Percentiles rank a stretch among this genome's conserved stretches.
These are phyloP conservation scores for Candida maesae DNA, from an alignment of 805 yeast species.

Conservation along the genomic window DNA sequence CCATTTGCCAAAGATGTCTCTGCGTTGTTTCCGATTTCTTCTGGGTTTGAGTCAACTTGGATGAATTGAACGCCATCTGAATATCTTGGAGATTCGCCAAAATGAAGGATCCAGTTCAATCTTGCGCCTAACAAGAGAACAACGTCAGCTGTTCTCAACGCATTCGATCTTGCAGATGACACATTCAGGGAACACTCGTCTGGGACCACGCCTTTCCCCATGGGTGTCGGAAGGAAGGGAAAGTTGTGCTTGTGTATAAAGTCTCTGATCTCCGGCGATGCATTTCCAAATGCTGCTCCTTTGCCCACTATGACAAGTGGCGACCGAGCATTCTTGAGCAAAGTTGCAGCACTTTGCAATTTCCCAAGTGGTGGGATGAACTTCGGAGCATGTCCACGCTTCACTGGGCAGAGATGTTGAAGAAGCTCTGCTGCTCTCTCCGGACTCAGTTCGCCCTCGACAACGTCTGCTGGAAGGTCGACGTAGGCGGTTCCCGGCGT, in stretches of 20 bases:
- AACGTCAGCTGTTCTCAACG: conserved; percentile 53
- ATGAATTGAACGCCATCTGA: conserved; percentile 42
- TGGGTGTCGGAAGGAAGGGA: conserved; percentile 69
- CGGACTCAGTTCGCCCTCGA: conserved; percentile 26
- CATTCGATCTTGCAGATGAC: conserved; percentile 63
- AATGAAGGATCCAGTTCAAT: conserved; percentile 71
- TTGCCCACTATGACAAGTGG: conserved; percentile 64
- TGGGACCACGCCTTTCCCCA: conserved; percentile 70
- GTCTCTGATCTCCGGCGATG: conserved; percentile 35
- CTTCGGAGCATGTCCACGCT: conserved; percentile 26
- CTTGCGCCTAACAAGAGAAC: conserved; percentile 61
- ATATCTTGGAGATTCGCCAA: conserved; percentile 57
- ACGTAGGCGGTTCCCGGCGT: conserved; percentile 60
- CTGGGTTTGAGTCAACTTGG: conserved; percentile 53
- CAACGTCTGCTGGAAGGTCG: conserved; percentile 61
- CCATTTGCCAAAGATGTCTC: conserved; percentile 35
- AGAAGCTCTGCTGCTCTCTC: conserved; percentile 3
- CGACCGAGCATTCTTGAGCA: conserved; percentile 33
- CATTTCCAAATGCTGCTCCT: conserved; percentile 51
- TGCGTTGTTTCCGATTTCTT: conserved; percentile 48
- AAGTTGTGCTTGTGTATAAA: conserved; percentile 42
- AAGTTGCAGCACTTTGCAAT: conserved; percentile 34
- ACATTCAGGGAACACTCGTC: conserved; percentile 47
- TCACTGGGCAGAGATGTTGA: conserved; percentile 8
- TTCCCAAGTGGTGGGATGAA: conserved; percentile 33